Evolutionary conservation across 208 protist genomes (phyloP).

Genomic region (Histomonas meleagridis): DNA sequence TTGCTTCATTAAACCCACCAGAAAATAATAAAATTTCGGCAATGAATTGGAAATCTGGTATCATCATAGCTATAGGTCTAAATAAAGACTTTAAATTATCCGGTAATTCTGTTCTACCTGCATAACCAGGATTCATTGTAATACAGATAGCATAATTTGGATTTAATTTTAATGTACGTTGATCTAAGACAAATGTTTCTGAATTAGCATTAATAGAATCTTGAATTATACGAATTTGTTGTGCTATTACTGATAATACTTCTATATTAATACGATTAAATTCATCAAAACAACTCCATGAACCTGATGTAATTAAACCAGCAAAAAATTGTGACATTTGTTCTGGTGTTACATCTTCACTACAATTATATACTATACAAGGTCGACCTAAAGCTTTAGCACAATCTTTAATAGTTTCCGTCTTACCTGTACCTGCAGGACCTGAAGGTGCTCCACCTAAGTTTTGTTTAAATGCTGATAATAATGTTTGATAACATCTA

Average conservation of each 20-base stretch:
- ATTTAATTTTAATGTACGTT: slow-evolving; percentile 49
- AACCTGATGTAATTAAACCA: slow-evolving; percentile 49
- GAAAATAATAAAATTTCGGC: slow-evolving; percentile 88
- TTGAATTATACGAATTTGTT: slow-evolving; percentile 53
- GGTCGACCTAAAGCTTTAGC: slow-evolving; percentile 56
- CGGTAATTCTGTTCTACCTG: slow-evolving; percentile 81
- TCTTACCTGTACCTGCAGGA: slow-evolving; percentile 64
- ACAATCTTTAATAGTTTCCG: slow-evolving; percentile 61
- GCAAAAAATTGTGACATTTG: slow-evolving; percentile 53
- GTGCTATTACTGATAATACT: slow-evolving; percentile 55
- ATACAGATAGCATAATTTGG: slow-evolving; percentile 61
- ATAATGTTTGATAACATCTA: slow-evolving; percentile 64
- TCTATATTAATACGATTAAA: slow-evolving; percentile 60
- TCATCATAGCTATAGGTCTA: slow-evolving; percentile 78
- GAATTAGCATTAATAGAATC: slow-evolving; percentile 47
- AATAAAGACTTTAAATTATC: slow-evolving; percentile 78
- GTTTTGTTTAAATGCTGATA: slow-evolving; percentile 58
- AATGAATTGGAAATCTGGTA: slow-evolving; percentile 94
- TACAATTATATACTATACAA: slow-evolving; percentile 90
- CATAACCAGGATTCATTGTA: slow-evolving; percentile 89
- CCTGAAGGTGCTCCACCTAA: slow-evolving; percentile 60
- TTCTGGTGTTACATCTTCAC: slow-evolving; percentile 65
- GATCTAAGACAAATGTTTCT: slow-evolving; percentile 51
- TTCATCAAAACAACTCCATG: slow-evolving; percentile 62
- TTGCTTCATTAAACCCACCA: slow-evolving; percentile 81